Percentiles rank a stretch among this genome's conserved stretches.
phyloP scores from a whole-genome alignment of 1,139 yeast genomes.

The Entelexis paramagnoliae region DNA sequence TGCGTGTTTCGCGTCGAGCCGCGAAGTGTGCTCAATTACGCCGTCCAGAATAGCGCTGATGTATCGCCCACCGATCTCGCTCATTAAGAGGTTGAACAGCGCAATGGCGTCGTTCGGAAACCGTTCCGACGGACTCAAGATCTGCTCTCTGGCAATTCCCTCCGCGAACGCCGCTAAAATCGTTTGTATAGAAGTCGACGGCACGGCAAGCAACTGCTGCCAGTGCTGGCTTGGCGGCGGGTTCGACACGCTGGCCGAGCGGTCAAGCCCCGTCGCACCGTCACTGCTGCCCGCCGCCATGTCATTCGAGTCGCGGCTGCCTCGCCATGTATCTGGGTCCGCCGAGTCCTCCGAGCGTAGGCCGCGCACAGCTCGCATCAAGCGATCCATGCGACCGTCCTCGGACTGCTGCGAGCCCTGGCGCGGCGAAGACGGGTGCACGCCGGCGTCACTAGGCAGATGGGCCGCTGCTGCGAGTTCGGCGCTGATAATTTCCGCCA shows the following conservation, averaged over 20 bases:
- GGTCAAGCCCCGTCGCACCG: not conserved
- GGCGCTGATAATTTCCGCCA: constrained; percentile 46
- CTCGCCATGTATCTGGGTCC: not conserved
- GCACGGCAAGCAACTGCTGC: constrained; percentile 5
- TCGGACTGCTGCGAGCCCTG: constrained; percentile 2
- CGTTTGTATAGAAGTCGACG: constrained; percentile 42
- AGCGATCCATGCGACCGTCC: constrained; percentile 19
- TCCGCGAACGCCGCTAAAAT: constrained; percentile 68
- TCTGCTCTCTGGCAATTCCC: constrained; percentile 67
- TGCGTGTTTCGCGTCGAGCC: constrained; percentile 16
- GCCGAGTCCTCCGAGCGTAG: constrained; percentile 14
- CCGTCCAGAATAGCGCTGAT: constrained; percentile 68
- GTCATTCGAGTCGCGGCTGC: not conserved
- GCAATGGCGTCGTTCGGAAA: constrained; percentile 57
- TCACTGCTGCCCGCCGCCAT: not conserved
- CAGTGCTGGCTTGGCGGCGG: not conserved
- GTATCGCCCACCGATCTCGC: constrained; percentile 64
- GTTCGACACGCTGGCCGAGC: not conserved
- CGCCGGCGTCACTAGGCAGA: not conserved
- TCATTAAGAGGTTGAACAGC: constrained; percentile 54
- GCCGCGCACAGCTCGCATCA: constrained; percentile 15
- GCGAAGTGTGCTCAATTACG: constrained; percentile 29
- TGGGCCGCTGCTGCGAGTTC: constrained; percentile 4
- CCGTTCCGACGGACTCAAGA: constrained; percentile 50
- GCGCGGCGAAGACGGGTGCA: not conserved